phyloP scores from a whole-genome alignment of 495 filamentous ascomycete genomes.

The Podospora pseudocomata region DNA sequence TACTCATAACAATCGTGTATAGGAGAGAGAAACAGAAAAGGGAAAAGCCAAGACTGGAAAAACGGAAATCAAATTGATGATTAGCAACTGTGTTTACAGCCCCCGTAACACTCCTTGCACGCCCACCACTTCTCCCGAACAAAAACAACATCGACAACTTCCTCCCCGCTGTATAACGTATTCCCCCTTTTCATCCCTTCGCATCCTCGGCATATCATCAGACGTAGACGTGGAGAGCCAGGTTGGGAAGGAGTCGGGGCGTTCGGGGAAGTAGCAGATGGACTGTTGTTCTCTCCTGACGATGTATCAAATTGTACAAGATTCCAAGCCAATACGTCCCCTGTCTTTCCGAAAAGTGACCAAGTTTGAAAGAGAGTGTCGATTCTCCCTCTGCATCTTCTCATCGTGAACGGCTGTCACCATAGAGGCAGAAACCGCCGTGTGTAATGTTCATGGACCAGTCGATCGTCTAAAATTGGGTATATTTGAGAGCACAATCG shows the following conservation, averaged over 20 bases:
- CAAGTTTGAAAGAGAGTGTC: constrained; percentile 36
- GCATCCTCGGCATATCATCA: constrained; percentile 1
- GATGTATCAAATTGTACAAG: constrained; percentile 51
- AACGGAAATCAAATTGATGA: constrained; percentile 21
- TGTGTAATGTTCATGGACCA: constrained; percentile 42
- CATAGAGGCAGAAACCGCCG: constrained; percentile 38
- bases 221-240: constrained; percentile 18
- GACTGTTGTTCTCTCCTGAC: constrained; percentile 32
- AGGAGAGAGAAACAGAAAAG: constrained; percentile 8
- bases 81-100: constrained; percentile 25
- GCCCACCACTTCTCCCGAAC: constrained; percentile 1
- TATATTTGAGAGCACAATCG: constrained; percentile 46
- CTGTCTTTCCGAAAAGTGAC: constrained; percentile 44
- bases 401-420: constrained; percentile 33
- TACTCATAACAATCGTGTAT: neutral
- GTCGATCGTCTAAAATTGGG: constrained; percentile 44
- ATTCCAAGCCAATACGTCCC: constrained; percentile 46
- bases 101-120: neutral
- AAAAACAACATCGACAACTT: constrained; percentile 7
- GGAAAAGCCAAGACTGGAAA: neutral
- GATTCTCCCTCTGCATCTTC: constrained; percentile 24
- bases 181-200: neutral
- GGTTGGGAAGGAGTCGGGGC: neutral
- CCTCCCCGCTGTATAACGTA: neutral
- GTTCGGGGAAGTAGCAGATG: constrained; percentile 27